These are phyloP conservation scores for Aotearoamyces nothofagi DNA, from an alignment of 2,329 filamentous ascomycete genomes.

Conservation along the genomic window DNA sequence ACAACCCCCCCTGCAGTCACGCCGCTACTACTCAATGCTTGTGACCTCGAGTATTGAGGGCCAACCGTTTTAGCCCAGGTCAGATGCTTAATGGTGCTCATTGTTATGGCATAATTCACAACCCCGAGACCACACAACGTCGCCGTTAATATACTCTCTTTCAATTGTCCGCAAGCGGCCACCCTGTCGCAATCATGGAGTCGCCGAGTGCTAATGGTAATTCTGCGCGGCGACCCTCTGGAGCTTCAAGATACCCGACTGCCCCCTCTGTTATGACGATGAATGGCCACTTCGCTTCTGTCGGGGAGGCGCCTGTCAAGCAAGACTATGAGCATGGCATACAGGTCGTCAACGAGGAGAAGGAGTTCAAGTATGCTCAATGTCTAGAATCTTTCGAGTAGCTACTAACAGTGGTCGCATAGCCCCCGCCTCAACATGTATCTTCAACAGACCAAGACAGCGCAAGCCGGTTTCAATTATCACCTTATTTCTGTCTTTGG, in stretches of 20 bases:
- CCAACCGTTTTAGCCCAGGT: too few relatives aligned
- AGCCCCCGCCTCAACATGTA: conserved; percentile 72
- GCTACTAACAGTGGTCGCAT: conserved; percentile 6
- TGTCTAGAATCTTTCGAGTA: conserved; percentile 7
- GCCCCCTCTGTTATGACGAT: conserved; percentile 28
- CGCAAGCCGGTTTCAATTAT: conserved; percentile 92
- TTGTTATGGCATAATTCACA: too few relatives aligned
- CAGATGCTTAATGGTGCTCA: too few relatives aligned
- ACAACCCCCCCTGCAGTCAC: too few relatives aligned
- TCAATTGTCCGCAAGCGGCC: neutral
- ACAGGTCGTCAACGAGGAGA: conserved; percentile 92
- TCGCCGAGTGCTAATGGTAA: conserved; percentile 7
- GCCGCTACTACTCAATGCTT: too few relatives aligned
- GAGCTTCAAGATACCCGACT: conserved; percentile 15
- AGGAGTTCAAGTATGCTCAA: conserved; percentile 75
- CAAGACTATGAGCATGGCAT: conserved; percentile 81
- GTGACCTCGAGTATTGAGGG: too few relatives aligned
- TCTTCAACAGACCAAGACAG: conserved; percentile 63
- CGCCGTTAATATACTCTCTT: too few relatives aligned
- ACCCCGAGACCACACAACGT: too few relatives aligned
- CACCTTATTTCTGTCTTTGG: conserved; percentile 98
- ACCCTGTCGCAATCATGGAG: conserved; percentile 9
- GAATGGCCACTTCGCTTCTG: conserved; percentile 70
- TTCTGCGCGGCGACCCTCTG: conserved; percentile 12
- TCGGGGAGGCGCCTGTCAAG: conserved; percentile 48